A percentile compares a stretch with the other conserved stretches of the same genome.
Conservation (phyloP, 75 land plant genomes). For the Adiantum capillusveneris region DNA sequence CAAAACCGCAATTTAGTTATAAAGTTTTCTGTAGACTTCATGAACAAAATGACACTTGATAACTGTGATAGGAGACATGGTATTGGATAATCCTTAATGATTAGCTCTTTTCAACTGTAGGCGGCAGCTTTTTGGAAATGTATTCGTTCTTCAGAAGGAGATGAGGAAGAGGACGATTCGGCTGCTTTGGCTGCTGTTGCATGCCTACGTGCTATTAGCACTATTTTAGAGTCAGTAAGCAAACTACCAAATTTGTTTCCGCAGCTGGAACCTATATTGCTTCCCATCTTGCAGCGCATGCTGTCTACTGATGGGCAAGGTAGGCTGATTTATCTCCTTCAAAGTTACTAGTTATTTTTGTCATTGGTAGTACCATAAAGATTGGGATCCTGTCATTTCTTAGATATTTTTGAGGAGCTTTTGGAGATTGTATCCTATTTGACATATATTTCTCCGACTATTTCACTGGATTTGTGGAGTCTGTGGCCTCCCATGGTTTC, state of each 20-base stretch:
- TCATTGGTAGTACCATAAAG: not conserved
- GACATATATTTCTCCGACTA: constrained; percentile 90
- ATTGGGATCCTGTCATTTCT: no score
- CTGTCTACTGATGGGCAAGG: constrained; percentile 99
- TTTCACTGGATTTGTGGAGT: constrained; percentile 95
- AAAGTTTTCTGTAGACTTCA: not conserved
- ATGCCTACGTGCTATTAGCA: constrained; percentile 98
- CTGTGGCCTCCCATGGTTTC: constrained; percentile 95
- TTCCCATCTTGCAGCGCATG: constrained; percentile 95
- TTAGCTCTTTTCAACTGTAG: no score
- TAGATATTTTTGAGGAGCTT: constrained; percentile 99
- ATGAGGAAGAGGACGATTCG: constrained; percentile 94
- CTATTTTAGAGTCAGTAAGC: constrained; percentile 95
- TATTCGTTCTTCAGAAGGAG: constrained; percentile 79
- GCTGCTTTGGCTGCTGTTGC: constrained; percentile 99
- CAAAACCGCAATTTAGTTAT: no score
- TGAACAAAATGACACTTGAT: no score
- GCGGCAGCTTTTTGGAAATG: constrained; percentile 99
- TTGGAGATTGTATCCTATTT: constrained; percentile 97
- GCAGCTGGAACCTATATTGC: constrained; percentile 81
- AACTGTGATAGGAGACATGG: no score
- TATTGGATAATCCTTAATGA: no score
- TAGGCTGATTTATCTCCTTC: constrained; percentile 11
- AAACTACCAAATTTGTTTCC: constrained; percentile 83
- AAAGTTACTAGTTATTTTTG: not conserved